Evolutionary conservation across 345 rosid genomes (phyloP), one percentile per base, ranked within the genome.

Genomic region (Eucalyptus fibrosa): DNA sequence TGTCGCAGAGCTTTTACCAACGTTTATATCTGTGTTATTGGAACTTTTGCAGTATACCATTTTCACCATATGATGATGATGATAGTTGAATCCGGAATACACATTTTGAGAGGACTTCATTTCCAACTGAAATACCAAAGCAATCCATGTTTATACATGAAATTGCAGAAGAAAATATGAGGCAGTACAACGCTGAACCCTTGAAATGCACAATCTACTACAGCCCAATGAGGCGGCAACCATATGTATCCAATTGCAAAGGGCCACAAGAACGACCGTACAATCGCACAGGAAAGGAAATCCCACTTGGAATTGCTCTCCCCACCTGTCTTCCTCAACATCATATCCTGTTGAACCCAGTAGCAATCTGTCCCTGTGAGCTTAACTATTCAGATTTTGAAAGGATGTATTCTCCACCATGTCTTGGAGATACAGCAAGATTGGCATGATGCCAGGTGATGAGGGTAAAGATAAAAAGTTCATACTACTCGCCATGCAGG

Each of bases 271-370:
- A 34, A 88, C 92, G 9, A 93, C 95, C 90, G 53, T 86, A 80
- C 91, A 93, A 80, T 90, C 93, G 26, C 90, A 93, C 10, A 94
- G 86, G 56, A 86, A 93, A 94, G 88, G 56, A 86, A 91, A 94
- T 50, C 94, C 94, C 44, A 82, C 91, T 67, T 88, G 93, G 0
- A 82, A 89, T 51, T 89, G 81, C 94, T 91, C 88, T 90, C 5
- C 13, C 45, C 30, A n/a, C n/a, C 51, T 7, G 82, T 91, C 89
- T 91, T 91, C 88, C 88, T 91, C 85, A 93, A 86, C 47, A 89
- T 30, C 47, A 1, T 53, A 1, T 94, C 94, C 94, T 94, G 86
- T 92, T 91, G 88, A 50, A 12, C 51, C 45, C 34, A 88, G 88
- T 37, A 77, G 6, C 67, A 19, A 69, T 87, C 72, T 10, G 18